Conservation (phyloP, 2,329 filamentous ascomycete genomes). For the Epichloe sibirici region DNA sequence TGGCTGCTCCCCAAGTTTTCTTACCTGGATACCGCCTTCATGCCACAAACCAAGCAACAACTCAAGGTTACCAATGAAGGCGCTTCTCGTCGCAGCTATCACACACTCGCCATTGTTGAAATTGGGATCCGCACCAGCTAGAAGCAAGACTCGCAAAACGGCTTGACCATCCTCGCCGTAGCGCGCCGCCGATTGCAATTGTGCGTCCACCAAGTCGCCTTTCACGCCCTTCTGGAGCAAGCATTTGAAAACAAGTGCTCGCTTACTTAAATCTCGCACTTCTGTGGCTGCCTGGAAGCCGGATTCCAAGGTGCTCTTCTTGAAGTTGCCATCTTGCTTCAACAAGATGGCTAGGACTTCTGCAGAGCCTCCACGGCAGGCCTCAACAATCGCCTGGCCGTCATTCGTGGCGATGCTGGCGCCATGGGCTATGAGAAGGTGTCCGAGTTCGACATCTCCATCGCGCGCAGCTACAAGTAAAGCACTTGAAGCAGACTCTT, state of each 20-base stretch:
- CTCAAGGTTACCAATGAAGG: constrained; percentile 36
- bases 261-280: constrained; percentile 34
- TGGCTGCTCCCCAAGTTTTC: constrained; percentile 3
- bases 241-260: constrained; percentile 37
- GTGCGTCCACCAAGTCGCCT: constrained; percentile 38
- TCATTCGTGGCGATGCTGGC: constrained; percentile 38
- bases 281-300: constrained; percentile 45
- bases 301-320: constrained; percentile 31
- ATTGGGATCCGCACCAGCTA: constrained; percentile 41
- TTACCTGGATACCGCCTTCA: constrained; percentile 28
- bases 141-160: constrained; percentile 37
- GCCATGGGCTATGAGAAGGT: constrained; percentile 38
- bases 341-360: constrained; percentile 41
- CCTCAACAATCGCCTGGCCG: constrained; percentile 42
- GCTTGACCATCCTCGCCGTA: constrained; percentile 36
- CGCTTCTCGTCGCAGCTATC: constrained; percentile 39
- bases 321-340: constrained; percentile 24
- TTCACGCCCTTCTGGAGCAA: constrained; percentile 37
- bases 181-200: constrained; percentile 40
- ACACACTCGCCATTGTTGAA: constrained; percentile 43
- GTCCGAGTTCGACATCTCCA: constrained; percentile 38
- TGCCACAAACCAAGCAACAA: constrained; percentile 37
- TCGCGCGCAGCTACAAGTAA: constrained; percentile 39
- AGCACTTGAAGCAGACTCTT: constrained; percentile 34
- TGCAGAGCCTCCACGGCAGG: constrained; percentile 37